phyloP scores from a whole-genome alignment of 306 rosid species.

The Dicorynia guianensis region DNA sequence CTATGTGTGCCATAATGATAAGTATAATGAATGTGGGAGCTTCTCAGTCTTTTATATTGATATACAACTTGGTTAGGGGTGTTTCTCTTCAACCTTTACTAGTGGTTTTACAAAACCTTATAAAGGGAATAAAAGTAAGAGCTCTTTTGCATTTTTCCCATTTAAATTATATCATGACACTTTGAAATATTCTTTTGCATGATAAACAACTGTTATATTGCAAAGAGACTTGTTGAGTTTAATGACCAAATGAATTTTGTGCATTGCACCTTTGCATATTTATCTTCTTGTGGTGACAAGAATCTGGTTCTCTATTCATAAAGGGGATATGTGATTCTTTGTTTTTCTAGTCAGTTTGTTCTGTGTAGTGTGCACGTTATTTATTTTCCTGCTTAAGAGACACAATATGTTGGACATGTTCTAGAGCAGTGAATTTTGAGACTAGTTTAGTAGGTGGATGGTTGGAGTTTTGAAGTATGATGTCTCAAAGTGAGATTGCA shows the following conservation, averaged over 20 bases:
- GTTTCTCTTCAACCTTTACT: constrained; percentile 53
- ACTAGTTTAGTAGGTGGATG: background rate
- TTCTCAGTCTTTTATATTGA: constrained; percentile 38
- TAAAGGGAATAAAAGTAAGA: constrained; percentile 71
- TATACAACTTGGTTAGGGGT: too few relatives aligned
- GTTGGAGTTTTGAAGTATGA: background rate
- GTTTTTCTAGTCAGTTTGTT: constrained; percentile 19
- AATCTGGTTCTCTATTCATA: constrained; percentile 11
- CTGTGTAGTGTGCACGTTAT: background rate
- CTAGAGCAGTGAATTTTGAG: background rate
- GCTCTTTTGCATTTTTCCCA: background rate
- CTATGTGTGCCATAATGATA: constrained; percentile 71
- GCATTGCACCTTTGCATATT: constrained; percentile 3
- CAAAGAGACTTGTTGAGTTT: constrained; percentile 1
- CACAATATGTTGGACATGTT: background rate
- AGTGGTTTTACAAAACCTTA: constrained; percentile 74
- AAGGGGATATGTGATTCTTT: background rate
- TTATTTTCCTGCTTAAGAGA: constrained; percentile 16
- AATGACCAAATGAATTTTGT: constrained; percentile 1
- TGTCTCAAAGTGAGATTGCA: background rate
- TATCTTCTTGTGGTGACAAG: background rate
- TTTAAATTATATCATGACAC: background rate
- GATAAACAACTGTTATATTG: background rate
- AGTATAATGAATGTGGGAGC: constrained; percentile 64
- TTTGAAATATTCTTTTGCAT: constrained; percentile 15